phyloP scores from a whole-genome alignment of 441 rosid genomes.

The Arabidopsis lyrata region DNA sequence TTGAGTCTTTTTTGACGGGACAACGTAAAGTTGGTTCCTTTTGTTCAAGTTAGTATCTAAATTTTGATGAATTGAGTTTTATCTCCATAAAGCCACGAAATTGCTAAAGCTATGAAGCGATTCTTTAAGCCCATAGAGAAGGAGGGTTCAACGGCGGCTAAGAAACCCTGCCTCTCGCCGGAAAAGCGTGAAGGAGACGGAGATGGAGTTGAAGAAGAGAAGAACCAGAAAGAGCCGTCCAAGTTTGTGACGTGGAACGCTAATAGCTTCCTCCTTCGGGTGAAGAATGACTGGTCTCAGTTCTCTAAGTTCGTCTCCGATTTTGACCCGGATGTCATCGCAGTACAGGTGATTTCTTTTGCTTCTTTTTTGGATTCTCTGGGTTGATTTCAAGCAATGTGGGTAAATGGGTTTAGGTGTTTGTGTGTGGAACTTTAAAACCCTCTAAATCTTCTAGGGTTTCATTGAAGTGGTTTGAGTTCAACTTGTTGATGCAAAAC shows the following conservation, averaged over 20 bases:
- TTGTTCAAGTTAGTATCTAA: not conserved
- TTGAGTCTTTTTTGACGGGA: slow-evolving; percentile 12
- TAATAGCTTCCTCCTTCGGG: slow-evolving; percentile 94
- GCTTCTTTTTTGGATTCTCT: not conserved
- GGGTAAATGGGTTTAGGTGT: slow-evolving; percentile 11
- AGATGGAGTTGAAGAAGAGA: slow-evolving; percentile 36
- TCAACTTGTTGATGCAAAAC: not conserved
- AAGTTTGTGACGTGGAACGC: slow-evolving; percentile 97
- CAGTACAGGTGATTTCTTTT: slow-evolving; percentile 64
- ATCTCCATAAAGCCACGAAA: not conserved
- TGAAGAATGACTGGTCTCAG: slow-evolving; percentile 87
- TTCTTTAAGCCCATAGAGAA: slow-evolving; percentile 93
- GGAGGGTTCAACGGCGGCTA: slow-evolving; percentile 61
- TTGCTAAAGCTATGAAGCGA: slow-evolving; percentile 69
- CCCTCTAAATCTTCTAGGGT: slow-evolving; percentile 16
- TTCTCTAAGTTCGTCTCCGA: slow-evolving; percentile 69
- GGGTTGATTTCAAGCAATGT: slow-evolving; percentile 10
- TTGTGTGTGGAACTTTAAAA: not conserved
- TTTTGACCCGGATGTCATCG: slow-evolving; percentile 89
- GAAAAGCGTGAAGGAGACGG: slow-evolving; percentile 43
- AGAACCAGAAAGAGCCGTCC: slow-evolving; percentile 61
- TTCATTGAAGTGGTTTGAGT: slow-evolving; percentile 11
- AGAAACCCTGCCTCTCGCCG: slow-evolving; percentile 66
- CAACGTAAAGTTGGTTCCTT: slow-evolving; percentile 22
- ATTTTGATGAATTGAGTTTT: not conserved